phyloP scores from a whole-genome alignment of 1,284 basidiomycete species.

The Hortiboletus rubellus region DNA sequence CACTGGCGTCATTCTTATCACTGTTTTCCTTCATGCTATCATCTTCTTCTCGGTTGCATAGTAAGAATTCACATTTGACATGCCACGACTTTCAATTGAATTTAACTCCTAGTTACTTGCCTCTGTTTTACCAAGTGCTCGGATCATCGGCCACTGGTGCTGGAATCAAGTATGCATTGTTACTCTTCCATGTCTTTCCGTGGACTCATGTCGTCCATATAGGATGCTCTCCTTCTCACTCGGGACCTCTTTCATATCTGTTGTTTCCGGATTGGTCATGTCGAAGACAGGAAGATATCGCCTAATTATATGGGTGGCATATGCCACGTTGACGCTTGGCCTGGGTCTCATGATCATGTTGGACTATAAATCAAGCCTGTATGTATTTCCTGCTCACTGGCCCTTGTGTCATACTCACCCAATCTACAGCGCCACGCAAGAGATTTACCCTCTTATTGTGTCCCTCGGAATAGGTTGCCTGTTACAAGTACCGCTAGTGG shows the following conservation, averaged over 20 bases:
- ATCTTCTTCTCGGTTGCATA: constrained; percentile 53
- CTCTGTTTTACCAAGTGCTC: constrained; percentile 77
- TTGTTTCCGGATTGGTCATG: constrained; percentile 60
- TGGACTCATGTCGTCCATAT: neutral
- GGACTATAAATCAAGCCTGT: constrained; percentile 48
- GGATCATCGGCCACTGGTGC: constrained; percentile 75
- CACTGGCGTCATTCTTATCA: constrained; percentile 63
- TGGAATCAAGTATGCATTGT: constrained; percentile 58
- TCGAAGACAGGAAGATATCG: constrained; percentile 63
- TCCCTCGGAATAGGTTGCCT: constrained; percentile 62
- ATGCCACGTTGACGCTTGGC: constrained; percentile 56
- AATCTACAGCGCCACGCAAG: constrained; percentile 52
- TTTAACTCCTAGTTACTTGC: constrained; percentile 54
- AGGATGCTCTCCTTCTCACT: constrained; percentile 80
- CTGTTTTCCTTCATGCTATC: constrained; percentile 65
- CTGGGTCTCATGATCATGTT: constrained; percentile 65
- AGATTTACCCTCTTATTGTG: constrained; percentile 59
- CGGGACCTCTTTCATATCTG: constrained; percentile 57
- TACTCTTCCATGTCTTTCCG: neutral
- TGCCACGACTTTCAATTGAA: constrained; percentile 5
- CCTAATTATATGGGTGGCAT: constrained; percentile 59
- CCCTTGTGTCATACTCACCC: neutral
- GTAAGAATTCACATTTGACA: constrained; percentile 19
- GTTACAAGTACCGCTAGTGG: constrained; percentile 71
- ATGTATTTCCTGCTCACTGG: constrained; percentile 20